A percentile compares a stretch with the other conserved stretches of the same genome.
phyloP scores from a whole-genome alignment of 768 basidiomycete genomes.

The Sporobolomyces pararoseus region DNA sequence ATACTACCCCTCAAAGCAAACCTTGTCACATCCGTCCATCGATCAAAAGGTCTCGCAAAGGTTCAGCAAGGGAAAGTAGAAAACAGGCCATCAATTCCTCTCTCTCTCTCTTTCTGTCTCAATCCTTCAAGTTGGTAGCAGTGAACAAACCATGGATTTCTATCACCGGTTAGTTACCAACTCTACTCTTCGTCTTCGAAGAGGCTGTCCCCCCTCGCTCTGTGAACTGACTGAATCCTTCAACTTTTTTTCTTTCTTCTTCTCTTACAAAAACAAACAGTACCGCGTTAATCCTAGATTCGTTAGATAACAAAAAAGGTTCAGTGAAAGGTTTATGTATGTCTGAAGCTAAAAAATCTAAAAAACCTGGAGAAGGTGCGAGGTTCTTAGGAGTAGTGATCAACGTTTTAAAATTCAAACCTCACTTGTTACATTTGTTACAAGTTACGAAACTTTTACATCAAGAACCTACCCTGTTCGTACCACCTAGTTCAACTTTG shows the following conservation, averaged over 20 bases:
- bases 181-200: not conserved
- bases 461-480: constrained; percentile 38
- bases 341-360: constrained; percentile 54
- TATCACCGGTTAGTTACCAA: constrained; percentile 32
- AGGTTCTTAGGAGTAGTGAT: constrained; percentile 62
- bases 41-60: too few species aligned
- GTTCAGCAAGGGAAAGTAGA: too few species aligned
- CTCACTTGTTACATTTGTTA: constrained; percentile 38
- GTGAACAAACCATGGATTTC: constrained; percentile 38
- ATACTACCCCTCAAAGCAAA: not conserved
- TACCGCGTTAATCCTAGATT: constrained; percentile 71
- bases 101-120: not conserved
- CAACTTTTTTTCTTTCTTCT: not conserved
- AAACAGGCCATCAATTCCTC: too few species aligned
- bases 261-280: too few species aligned
- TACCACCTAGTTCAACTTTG: constrained; percentile 31
- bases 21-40: too few species aligned
- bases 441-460: constrained; percentile 31
- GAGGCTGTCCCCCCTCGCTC: not conserved
- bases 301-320: constrained; percentile 81
- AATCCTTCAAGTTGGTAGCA: too few species aligned
- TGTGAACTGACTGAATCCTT: not conserved
- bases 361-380: constrained; percentile 33
- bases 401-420: constrained; percentile 86
- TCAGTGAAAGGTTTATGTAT: constrained; percentile 81